Evolutionary conservation across 345 rosid genomes (phyloP).

Genomic region (Abelmoschus esculentus): DNA sequence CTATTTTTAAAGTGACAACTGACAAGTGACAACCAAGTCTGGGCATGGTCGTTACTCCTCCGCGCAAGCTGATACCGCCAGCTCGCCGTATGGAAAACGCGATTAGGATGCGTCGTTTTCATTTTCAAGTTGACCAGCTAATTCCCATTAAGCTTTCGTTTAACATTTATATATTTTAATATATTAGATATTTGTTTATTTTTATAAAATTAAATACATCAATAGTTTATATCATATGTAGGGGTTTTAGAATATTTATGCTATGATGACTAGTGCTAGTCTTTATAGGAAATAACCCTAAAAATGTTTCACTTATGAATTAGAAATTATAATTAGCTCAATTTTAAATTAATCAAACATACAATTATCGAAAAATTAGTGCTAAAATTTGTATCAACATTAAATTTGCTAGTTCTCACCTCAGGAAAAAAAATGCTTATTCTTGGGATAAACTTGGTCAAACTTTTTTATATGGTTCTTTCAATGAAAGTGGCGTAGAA

Average conservation of each 20-base stretch:
- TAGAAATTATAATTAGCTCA: no score
- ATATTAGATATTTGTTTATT: no score
- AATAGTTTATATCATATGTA: no score
- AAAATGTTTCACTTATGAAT: no score
- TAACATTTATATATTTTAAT: not conserved
- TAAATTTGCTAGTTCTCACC: not conserved
- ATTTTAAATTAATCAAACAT: no score
- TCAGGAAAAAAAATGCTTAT: no score
- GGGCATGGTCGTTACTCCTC: not conserved
- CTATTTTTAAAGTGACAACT: not conserved
- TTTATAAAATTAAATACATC: no score
- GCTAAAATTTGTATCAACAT: not conserved
- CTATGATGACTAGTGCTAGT: no score
- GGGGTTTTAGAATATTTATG: no score
- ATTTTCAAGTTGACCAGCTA: not conserved
- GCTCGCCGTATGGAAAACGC: not conserved
- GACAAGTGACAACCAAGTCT: not conserved
- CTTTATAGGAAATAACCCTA: no score
- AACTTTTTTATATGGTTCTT: not conserved
- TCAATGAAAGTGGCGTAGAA: not conserved
- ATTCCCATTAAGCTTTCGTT: not conserved
- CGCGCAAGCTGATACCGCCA: not conserved
- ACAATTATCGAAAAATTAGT: no score
- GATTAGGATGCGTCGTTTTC: not conserved
- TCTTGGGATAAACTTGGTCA: not conserved